phyloP scores from a whole-genome alignment of 2,329 filamentous ascomycete species.

The Exophiala phaeomuriformis region DNA sequence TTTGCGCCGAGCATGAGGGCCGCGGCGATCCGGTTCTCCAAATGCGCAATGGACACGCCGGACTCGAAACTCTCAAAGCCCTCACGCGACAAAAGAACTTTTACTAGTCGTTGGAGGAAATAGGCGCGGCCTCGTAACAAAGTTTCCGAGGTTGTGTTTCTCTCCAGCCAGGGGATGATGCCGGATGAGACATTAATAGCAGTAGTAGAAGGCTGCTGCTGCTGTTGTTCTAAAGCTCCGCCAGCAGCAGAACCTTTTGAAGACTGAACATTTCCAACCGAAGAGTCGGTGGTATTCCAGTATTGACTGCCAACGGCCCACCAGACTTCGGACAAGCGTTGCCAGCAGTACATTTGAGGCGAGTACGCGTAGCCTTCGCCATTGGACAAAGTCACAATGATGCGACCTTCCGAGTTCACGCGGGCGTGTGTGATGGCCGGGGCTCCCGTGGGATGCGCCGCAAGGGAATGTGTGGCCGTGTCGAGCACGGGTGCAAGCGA shows the following conservation, averaged over 20 bases:
- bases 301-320: slow-evolving; percentile 98
- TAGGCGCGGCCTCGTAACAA: slow-evolving; percentile 86
- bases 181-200: slow-evolving; percentile 68
- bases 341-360: slow-evolving; percentile 79
- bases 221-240: not conserved
- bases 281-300: slow-evolving; percentile 95
- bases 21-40: slow-evolving; percentile 90
- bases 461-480: slow-evolving; percentile 70
- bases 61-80: slow-evolving; percentile 90
- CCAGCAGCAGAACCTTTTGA: slow-evolving; percentile 45
- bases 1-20: slow-evolving; percentile 75
- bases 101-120: slow-evolving; percentile 84
- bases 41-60: slow-evolving; percentile 81
- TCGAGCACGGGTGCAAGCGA: slow-evolving; percentile 85
- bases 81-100: slow-evolving; percentile 76
- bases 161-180: slow-evolving; percentile 85
- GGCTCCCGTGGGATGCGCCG: slow-evolving; percentile 67
- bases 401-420: slow-evolving; percentile 76
- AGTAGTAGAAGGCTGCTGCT: slow-evolving; percentile 48
- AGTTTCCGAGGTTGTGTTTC: slow-evolving; percentile 89
- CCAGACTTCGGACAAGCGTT: slow-evolving; percentile 92
- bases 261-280: slow-evolving; percentile 63
- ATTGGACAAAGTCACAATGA: slow-evolving; percentile 86
- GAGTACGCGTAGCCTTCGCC: slow-evolving; percentile 92
- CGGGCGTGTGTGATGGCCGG: slow-evolving; percentile 87